Evolutionary conservation across 2,329 filamentous ascomycete species (phyloP).

Genomic region (Tolypocladium inflatum): DNA sequence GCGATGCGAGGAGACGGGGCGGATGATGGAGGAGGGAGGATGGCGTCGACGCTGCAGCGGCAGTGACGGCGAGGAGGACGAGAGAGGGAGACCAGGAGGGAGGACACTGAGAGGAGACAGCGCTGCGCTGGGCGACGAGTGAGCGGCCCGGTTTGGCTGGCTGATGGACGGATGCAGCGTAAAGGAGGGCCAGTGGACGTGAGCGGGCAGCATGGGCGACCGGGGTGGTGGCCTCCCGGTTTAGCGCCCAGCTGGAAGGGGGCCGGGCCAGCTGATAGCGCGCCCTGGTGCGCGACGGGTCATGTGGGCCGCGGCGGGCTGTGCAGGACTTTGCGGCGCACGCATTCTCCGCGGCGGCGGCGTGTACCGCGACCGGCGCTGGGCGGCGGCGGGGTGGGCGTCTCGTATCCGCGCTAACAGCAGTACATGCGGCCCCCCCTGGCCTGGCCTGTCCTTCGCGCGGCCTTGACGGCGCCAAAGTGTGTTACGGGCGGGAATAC

Average conservation of each 20-base stretch:
- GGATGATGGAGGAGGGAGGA: neutral
- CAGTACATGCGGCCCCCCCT: neutral
- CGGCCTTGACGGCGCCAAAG: neutral
- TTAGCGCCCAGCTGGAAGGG: neutral
- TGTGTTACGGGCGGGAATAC: neutral
- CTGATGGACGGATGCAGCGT: neutral
- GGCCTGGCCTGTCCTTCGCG: neutral
- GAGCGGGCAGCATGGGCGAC: neutral
- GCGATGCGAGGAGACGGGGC: neutral
- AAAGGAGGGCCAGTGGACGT: neutral
- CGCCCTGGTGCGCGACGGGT: neutral
- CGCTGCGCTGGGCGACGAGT: neutral
- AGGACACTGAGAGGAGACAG: neutral
- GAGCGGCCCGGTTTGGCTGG: neutral
- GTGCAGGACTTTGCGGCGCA: neutral
- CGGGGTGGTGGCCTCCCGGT: neutral
- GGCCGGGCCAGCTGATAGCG: neutral
- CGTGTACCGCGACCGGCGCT: neutral
- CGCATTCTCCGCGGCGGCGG: neutral
- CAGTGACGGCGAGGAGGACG: neutral
- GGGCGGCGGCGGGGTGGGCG: conserved; percentile 1
- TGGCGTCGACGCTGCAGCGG: neutral
- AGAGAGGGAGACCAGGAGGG: neutral
- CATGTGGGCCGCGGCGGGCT: neutral
- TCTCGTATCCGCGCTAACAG: conserved; percentile 20